Conservation (phyloP, 805 yeast genomes). For the Peterozyma toletana region DNA sequence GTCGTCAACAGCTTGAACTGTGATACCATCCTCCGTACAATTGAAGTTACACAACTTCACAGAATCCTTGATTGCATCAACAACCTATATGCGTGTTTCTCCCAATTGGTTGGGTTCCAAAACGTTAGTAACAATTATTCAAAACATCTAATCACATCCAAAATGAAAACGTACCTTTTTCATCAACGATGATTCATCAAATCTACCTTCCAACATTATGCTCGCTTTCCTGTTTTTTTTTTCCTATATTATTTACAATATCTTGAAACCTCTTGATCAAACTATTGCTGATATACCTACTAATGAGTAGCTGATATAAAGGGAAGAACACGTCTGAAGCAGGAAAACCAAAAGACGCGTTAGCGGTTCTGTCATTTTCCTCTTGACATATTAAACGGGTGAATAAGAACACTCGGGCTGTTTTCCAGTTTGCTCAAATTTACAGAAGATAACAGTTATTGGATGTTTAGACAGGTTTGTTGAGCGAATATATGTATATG, state of each 20-base stretch:
- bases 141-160: too few relatives aligned
- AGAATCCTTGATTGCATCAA: conserved; percentile 91
- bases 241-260: not conserved
- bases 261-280: not conserved
- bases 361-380: not conserved
- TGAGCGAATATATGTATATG: too few relatives aligned
- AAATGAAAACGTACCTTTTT: conserved; percentile 48
- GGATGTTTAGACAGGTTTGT: too few relatives aligned
- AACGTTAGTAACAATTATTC: too few relatives aligned
- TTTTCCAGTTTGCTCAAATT: too few relatives aligned
- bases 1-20: conserved; percentile 96
- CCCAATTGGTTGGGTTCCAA: too few relatives aligned
- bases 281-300: too few relatives aligned
- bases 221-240: not conserved
- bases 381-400: too few relatives aligned
- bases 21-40: conserved; percentile 91
- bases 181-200: conserved; percentile 84
- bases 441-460: too few relatives aligned
- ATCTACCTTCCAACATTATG: conserved; percentile 92
- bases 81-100: conserved; percentile 37
- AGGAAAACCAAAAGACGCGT: conserved; percentile 1
- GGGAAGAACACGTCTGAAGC: too few relatives aligned
- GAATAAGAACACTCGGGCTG: too few relatives aligned
- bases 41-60: conserved; percentile 94
- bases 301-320: too few relatives aligned